phyloP scores from a whole-genome alignment of 257 asterid species.

The Rehmannia glutinosa region DNA sequence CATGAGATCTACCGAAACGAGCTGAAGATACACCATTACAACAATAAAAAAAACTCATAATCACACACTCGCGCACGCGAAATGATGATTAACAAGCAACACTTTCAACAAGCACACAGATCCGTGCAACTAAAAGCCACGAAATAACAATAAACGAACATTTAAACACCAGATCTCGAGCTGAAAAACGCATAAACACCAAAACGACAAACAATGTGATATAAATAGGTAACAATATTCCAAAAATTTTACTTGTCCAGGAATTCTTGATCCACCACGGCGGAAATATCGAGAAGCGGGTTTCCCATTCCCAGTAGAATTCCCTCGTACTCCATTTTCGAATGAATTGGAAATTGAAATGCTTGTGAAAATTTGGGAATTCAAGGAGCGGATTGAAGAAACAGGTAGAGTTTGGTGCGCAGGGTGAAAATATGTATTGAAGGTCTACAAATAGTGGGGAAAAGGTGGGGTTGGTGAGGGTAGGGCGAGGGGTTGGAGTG shows the following conservation, averaged over 20 bases:
- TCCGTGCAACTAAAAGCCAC: slow-evolving; percentile 14
- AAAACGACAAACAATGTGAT: neutral
- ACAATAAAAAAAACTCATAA: neutral
- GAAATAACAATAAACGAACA: neutral
- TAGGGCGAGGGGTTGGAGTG: too few relatives aligned
- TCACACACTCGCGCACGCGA: too few relatives aligned
- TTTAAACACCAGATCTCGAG: slow-evolving; percentile 25
- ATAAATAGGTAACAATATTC: neutral
- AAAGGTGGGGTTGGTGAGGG: slow-evolving; percentile 15
- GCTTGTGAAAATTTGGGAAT: neutral
- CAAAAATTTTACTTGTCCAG: slow-evolving; percentile 64
- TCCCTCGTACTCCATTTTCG: slow-evolving; percentile 58
- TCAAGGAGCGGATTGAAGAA: neutral
- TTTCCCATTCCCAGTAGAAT: slow-evolving; percentile 93
- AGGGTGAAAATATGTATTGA: slow-evolving; percentile 12
- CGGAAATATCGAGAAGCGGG: slow-evolving; percentile 76
- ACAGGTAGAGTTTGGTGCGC: neutral
- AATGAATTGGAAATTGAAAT: slow-evolving; percentile 2
- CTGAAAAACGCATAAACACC: neutral
- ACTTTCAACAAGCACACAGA: slow-evolving; percentile 16
- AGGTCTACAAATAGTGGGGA: neutral
- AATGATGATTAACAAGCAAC: neutral
- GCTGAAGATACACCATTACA: slow-evolving; percentile 1
- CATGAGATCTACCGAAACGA: slow-evolving; percentile 32
- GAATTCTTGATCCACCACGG: slow-evolving; percentile 86